A percentile compares a stretch with the other conserved stretches of the same genome.
phyloP scores from a whole-genome alignment of 371 early-diverging fungal species.

The Enterospora canceri region DNA sequence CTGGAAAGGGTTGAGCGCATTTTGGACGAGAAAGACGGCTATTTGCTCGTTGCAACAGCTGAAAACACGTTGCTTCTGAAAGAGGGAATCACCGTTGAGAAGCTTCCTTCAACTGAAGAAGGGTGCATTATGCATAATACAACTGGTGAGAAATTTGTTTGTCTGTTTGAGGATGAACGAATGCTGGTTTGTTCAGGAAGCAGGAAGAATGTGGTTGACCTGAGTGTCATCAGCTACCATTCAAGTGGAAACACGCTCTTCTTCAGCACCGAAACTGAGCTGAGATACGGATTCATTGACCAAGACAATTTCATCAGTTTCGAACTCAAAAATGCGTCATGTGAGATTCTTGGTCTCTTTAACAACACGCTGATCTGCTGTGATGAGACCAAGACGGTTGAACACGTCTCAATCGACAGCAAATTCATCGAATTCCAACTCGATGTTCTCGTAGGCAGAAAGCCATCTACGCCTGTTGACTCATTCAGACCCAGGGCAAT shows the following conservation, averaged over 20 bases:
- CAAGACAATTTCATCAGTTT: conserved; percentile 18
- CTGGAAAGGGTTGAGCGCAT: conserved; percentile 16
- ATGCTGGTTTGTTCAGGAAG: background rate
- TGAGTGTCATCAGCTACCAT: background rate
- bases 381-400: conserved; percentile 9
- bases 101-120: background rate
- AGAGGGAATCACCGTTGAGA: conserved; percentile 2
- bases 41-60: background rate
- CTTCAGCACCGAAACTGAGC: conserved; percentile 16
- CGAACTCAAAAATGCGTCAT: conserved; percentile 5
- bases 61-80: conserved; percentile 2
- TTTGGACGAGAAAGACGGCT: background rate
- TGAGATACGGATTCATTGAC: conserved; percentile 33
- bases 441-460: conserved; percentile 19
- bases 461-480: conserved; percentile 9
- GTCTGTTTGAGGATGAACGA: background rate
- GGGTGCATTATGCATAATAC: background rate
- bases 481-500: conserved; percentile 33
- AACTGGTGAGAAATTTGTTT: background rate
- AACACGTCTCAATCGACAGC: conserved; percentile 13
- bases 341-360: conserved; percentile 30
- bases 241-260: conserved; percentile 24
- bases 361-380: conserved; percentile 24
- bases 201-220: background rate
- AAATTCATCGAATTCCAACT: conserved; percentile 42